Base-by-base conservation (phyloP, 164 flowering plant species). In the Piper longum region DNA sequence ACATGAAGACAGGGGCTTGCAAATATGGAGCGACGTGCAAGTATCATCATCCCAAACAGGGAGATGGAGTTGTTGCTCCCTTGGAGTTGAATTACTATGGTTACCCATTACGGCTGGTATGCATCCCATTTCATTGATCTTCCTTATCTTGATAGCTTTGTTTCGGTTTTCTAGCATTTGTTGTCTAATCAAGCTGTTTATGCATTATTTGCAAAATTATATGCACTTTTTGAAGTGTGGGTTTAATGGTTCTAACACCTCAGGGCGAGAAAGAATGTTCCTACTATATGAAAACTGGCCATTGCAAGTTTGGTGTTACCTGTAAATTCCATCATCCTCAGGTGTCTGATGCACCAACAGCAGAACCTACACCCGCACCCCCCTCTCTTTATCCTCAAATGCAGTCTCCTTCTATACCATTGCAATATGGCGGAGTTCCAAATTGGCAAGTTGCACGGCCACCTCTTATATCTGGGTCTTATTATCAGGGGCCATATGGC, bases 281-380 rank as follows among this genome's bases (percentile, higher is more conserved):
- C 62, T 88, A 88, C 76, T 95, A 87, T 67, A 66, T 88, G 71
- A 88, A 83, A 74, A 95, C 93, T 14, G 95, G 96, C 56, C 88
- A 83, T 45, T 91, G 99, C 76, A 95, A 87, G 75, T 95, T 95
- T 72, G 99, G 96, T 57, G 67, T 71, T 58, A 84, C 91, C 57
- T 95, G 99, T 77, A 90, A 91, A 81, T 95, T 87, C 74, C 96
- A 95, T 71, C 99, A 95, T 70, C 97, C 97, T 19, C 83, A 71
- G 68, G 88, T 87, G 54, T 71, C 83, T 52, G 79, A 73, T 16
- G 7, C 72, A 12, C 79, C 81, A 7, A 63, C 73, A 67, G 81
- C 86, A 36, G 64, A 72, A 39, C 76, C 86, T 67, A 70, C 85
- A 57, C 77, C 83, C 54, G 60, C 77, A 57, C 36, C 36, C n/a